Evolutionary conservation across 306 rosid species (phyloP).

Genomic region (Prinsepia uniflora): DNA sequence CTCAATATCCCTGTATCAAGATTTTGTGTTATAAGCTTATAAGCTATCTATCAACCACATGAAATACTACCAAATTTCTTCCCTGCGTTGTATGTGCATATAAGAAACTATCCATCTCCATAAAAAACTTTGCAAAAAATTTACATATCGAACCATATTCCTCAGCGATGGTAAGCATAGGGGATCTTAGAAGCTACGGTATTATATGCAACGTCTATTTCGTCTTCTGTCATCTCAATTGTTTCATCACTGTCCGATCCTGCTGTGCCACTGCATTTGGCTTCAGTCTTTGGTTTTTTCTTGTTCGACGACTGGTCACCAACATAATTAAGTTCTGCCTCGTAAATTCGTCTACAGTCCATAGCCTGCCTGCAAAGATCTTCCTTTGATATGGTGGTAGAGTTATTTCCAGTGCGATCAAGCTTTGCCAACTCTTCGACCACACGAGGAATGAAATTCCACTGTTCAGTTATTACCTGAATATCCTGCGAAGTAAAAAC

Average conservation of each 20-base stretch:
- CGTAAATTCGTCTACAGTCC: conserved; percentile 65
- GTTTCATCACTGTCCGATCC: conserved; percentile 86
- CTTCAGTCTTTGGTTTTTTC: conserved; percentile 30
- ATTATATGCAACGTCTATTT: conserved; percentile 65
- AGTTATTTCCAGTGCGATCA: conserved; percentile 28
- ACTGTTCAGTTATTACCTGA: conserved; percentile 52
- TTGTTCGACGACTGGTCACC: conserved; percentile 28
- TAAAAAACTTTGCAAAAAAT: too few relatives aligned
- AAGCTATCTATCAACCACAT: background rate
- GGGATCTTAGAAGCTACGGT: conserved; percentile 39
- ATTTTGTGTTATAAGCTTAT: too few relatives aligned
- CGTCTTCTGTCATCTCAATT: conserved; percentile 84
- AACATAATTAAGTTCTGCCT: conserved; percentile 44
- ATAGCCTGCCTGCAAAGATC: conserved; percentile 55
- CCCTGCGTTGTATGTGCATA: background rate
- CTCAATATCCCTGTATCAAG: too few relatives aligned
- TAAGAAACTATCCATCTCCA: background rate
- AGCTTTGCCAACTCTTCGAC: conserved; percentile 74
- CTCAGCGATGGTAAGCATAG: conserved; percentile 19
- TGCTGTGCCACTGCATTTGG: conserved; percentile 14
- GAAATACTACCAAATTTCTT: background rate
- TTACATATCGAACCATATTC: background rate
- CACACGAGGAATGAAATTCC: conserved; percentile 72
- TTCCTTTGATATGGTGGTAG: conserved; percentile 45
- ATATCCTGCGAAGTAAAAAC: conserved; percentile 48